Evolutionary conservation across 2,329 filamentous ascomycete species (phyloP).

Genomic region (Immersiporthe knoxdaviesiana): DNA sequence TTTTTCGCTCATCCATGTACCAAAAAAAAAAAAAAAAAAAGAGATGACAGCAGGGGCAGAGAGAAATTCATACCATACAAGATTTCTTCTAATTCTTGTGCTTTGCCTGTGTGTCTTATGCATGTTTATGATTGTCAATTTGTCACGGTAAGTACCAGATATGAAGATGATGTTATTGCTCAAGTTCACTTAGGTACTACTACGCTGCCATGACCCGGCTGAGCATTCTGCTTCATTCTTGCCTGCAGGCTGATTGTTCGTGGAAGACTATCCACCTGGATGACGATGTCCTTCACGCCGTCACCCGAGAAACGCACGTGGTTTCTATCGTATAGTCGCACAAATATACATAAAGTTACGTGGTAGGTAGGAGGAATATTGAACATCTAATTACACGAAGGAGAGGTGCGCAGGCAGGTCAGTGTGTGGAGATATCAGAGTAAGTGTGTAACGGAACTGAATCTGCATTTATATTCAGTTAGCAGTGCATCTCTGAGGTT

Average conservation of each 20-base stretch:
- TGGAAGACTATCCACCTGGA: neutral
- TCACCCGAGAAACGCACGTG: neutral
- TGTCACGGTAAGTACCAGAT: neutral
- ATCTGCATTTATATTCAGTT: too few species aligned
- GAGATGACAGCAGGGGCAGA: slow-evolving; percentile 5
- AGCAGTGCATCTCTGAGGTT: too few species aligned
- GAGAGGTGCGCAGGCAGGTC: too few species aligned
- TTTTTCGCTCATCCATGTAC: slow-evolving; percentile 18
- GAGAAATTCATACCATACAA: slow-evolving; percentile 4
- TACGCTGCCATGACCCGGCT: neutral
- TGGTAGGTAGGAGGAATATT: neutral
- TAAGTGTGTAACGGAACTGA: too few species aligned
- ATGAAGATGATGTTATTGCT: neutral
- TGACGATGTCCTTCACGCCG: neutral
- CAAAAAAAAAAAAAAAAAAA: too few species aligned
- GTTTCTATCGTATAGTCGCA: neutral
- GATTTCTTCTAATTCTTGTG: neutral
- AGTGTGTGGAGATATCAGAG: too few species aligned
- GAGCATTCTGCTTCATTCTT: neutral
- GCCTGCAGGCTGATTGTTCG: neutral
- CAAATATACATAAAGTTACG: too few species aligned
- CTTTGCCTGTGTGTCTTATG: neutral
- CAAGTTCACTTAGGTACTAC: neutral
- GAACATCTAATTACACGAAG: neutral
- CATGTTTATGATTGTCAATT: neutral